Evolutionary conservation across 441 rosid species (phyloP), one percentile per base, ranked within the genome.

Genomic region (Melastoma candidum): DNA sequence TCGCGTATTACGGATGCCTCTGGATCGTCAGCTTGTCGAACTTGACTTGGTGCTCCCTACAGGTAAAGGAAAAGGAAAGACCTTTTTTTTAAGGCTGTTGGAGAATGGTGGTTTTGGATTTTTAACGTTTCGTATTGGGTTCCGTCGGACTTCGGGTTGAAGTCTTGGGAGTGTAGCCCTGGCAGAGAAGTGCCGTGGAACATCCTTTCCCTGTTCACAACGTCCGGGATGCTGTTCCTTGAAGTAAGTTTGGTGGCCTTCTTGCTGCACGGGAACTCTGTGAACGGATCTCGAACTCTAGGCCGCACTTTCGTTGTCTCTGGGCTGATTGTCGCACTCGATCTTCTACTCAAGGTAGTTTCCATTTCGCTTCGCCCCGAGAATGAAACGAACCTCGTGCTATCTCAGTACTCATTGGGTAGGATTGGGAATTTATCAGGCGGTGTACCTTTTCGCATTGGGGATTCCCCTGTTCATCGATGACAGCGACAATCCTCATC

Each of bases 161-260:
- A 87, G 98, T 82, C 77, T 43, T 85, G 84, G 95, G 96, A 88
- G 60, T 92, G 98, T 74, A 64, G 77, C 66, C 65, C 89, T 56
- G 87, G 81, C 67, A 85, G 71, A 64, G 85, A 83, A 71, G 66
- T 77, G 49, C 57, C 71, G 13, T 92, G 98, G 98, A 85, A 88
- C 69, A 55, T 85, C 26, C 59, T 88, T 13, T 87, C 96, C 48
- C 64, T 88, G 65, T 77, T 82, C 54, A 82, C 98, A 60, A 80
- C 84, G 39, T 82, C 94, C 27, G 98, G 98, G 67, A 87, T 92
- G 96, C 63, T 92, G 65, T 87, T 92, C 67, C 32, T 92, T 65
- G 98, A 92, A 85, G 82, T 87, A 58, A 92, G 98, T 77, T 77
- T 87, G 87, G 76, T 92, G 70, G 96, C 98, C 46, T 85, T 92